Evolutionary conservation across 768 basidiomycete species (phyloP), one percentile per base, ranked within the genome.

Genomic region (Tulasnella sp.): DNA sequence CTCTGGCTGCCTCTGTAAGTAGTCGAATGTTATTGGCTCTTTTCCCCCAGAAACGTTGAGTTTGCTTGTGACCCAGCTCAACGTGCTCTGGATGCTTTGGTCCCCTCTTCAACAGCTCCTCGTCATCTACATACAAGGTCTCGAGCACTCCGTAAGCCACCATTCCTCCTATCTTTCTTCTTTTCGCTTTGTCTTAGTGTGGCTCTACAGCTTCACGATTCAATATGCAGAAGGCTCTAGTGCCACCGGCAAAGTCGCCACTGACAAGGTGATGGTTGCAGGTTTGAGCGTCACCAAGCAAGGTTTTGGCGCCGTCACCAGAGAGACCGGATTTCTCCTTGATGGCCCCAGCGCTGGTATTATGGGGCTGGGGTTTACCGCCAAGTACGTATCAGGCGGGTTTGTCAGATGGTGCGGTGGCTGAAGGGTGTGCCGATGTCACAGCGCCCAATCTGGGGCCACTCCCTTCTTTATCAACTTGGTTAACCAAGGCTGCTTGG

Each of bases 251-350:
- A 31, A 50, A 50, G 76, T 77, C 31, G 76, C 46, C 12, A 84
- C 82, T n/a, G 91, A 92, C 82, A 87, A 84, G 0, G 90, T 91
- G 7, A 84, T 84, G 42, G 83, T 91, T 31, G 89, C 85, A 7
- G 88, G 88, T 2, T 72, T 91, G 22, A 86, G 86, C 83, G 89
- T 87, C 11, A 82, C 82, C 6, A 83, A 83, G 48, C 90, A 90
- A 83, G 85, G 84, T 3, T 82, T 91, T 20, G 89, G n/a, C n/a
- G n/a, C n/a, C n/a, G n/a, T n/a, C n/a, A n/a, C n/a, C n/a, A n/a
- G n/a, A n/a, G n/a, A n/a, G 76, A 88, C 88, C 18, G 20, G 83
- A 54, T 22, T 34, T 50, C 31, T 58, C 37, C 54, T 42, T 11
- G 9, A 12, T 12, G 18, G 48, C 76, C 46, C 16, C 6, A 77